phyloP scores from a whole-genome alignment of 2,329 filamentous ascomycete species.

The Fusarium palustre region DNA sequence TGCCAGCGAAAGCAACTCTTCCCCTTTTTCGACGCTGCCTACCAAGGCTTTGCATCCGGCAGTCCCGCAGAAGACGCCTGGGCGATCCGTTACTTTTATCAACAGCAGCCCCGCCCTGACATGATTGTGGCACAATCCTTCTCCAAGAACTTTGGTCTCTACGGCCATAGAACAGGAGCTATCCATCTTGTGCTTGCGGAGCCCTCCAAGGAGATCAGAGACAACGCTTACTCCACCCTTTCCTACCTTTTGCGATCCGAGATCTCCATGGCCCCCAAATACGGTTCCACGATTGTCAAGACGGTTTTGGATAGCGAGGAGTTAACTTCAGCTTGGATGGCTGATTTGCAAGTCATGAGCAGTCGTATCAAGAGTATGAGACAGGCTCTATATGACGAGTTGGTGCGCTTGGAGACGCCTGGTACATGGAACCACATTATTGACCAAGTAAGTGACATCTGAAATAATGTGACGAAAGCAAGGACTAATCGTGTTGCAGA shows the following conservation, averaged over 20 bases:
- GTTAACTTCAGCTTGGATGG: slow-evolving; percentile 91
- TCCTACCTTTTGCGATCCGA: slow-evolving; percentile 87
- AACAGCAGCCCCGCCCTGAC: slow-evolving; percentile 71
- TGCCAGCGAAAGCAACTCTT: slow-evolving; percentile 85
- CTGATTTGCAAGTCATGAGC: slow-evolving; percentile 90
- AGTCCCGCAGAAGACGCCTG: slow-evolving; percentile 85
- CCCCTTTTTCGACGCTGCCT: slow-evolving; percentile 97
- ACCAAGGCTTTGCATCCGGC: slow-evolving; percentile 96
- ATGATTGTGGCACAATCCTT: slow-evolving; percentile 91
- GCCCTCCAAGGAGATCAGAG: slow-evolving; percentile 73
- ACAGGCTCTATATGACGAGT: slow-evolving; percentile 76
- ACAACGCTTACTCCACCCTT: slow-evolving; percentile 30
- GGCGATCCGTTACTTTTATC: slow-evolving; percentile 91
- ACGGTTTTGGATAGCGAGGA: slow-evolving; percentile 83
- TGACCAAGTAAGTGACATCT: slow-evolving; percentile 61
- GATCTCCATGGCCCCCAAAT: slow-evolving; percentile 95
- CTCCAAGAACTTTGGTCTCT: slow-evolving; percentile 98
- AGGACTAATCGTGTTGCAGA: slow-evolving; percentile 61
- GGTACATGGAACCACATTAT: slow-evolving; percentile 97
- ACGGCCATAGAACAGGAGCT: slow-evolving; percentile 93
- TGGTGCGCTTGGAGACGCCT: slow-evolving; percentile 87
- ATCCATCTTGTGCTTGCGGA: slow-evolving; percentile 93
- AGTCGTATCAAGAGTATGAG: slow-evolving; percentile 95
- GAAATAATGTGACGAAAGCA: fast-evolving
- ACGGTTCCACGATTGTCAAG: slow-evolving; percentile 88